Percentiles rank a stretch among this genome's conserved stretches.
Evolutionary conservation across 2,329 filamentous ascomycete genomes (phyloP).

Genomic region (Graphilbum ipis-grandicollis): DNA sequence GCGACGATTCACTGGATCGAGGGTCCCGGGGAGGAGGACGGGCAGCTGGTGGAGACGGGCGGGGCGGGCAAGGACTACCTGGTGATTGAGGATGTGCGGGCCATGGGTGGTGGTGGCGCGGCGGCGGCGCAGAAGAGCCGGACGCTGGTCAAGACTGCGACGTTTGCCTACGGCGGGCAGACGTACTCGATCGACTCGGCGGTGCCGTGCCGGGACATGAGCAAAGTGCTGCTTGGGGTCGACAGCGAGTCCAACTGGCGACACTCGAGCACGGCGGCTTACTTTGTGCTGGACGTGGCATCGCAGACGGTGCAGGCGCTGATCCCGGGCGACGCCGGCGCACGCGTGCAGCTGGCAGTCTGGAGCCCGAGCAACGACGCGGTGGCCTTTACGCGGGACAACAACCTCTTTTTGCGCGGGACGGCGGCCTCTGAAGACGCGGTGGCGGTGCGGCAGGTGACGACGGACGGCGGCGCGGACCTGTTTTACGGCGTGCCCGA

Average conservation of each 20-base stretch:
- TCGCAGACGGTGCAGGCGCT: constrained; percentile 63
- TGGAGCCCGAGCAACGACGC: constrained; percentile 84
- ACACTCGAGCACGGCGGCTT: constrained; percentile 70
- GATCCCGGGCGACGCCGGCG: constrained; percentile 47
- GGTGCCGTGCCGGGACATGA: constrained; percentile 68
- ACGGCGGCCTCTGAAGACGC: constrained; percentile 19
- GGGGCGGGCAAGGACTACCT: constrained; percentile 52
- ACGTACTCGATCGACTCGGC: constrained; percentile 40
- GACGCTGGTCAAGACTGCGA: constrained; percentile 55
- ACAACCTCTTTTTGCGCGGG: constrained; percentile 74
- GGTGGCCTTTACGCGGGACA: constrained; percentile 74
- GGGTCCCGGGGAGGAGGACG: constrained; percentile 62
- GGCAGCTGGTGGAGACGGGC: constrained; percentile 61
- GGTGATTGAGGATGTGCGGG: constrained; percentile 71
- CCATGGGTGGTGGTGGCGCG: constrained; percentile 8
- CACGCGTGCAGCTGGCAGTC: constrained; percentile 62
- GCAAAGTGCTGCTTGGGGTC: constrained; percentile 70
- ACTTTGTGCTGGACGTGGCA: constrained; percentile 85
- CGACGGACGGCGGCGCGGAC: constrained; percentile 69
- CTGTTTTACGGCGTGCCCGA: constrained; percentile 94
- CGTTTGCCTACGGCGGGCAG: constrained; percentile 42
- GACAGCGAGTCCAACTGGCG: constrained; percentile 64
- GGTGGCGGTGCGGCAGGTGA: constrained; percentile 39
- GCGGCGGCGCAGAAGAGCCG: constrained; percentile 28
- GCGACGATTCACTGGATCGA: constrained; percentile 63